Conservation (phyloP, 2,329 filamentous ascomycete genomes). For the Beauveria medogensis region DNA sequence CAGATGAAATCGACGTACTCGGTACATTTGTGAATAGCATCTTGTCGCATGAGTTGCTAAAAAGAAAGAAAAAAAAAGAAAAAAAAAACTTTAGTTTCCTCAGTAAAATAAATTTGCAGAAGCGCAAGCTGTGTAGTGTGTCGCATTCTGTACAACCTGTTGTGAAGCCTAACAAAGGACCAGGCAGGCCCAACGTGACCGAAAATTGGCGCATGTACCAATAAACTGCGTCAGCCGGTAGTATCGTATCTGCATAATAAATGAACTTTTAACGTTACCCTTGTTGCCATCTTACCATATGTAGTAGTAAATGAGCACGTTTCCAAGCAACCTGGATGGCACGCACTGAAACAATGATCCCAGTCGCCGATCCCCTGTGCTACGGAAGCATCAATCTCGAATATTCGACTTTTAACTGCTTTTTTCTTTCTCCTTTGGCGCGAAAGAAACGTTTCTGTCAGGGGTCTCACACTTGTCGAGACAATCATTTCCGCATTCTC, state of each 20-base stretch:
- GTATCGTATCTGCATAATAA: background rate
- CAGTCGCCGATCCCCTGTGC: background rate
- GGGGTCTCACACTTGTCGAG: background rate
- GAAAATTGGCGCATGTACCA: background rate
- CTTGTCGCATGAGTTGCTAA: no score
- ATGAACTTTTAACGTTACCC: slow-evolving; percentile 1
- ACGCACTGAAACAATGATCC: background rate
- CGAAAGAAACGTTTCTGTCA: background rate
- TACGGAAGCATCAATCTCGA: background rate
- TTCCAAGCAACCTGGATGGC: slow-evolving; percentile 6
- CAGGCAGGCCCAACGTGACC: background rate
- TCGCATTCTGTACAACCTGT: background rate
- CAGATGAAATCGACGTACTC: background rate
- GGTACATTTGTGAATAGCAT: background rate
- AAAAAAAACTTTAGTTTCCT: background rate
- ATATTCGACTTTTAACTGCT: background rate
- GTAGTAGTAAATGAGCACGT: background rate
- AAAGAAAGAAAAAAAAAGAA: no score
- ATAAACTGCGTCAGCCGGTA: background rate
- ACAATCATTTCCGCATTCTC: background rate
- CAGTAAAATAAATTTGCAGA: background rate
- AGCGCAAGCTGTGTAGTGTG: background rate
- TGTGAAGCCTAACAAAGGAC: background rate
- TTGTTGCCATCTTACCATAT: background rate
- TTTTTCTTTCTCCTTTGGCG: background rate